phyloP scores from a whole-genome alignment of 2,329 filamentous ascomycete species.

The Talaromyces sp. region DNA sequence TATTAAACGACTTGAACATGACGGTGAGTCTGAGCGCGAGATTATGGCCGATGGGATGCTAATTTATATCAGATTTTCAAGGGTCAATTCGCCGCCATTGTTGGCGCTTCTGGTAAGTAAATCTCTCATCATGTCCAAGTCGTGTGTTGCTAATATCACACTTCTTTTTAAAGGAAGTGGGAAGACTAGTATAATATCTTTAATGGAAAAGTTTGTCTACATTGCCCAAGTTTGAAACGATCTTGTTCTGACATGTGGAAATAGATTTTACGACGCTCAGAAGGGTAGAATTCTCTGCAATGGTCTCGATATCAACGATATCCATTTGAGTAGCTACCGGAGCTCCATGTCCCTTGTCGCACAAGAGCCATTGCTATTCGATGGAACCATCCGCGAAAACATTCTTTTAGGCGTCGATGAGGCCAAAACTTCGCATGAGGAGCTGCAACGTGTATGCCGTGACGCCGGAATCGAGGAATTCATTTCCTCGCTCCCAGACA shows the following conservation, averaged over 20 bases:
- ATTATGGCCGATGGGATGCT: neutral
- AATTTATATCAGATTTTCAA: constrained; percentile 19
- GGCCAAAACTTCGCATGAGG: constrained; percentile 59
- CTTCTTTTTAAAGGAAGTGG: constrained; percentile 34
- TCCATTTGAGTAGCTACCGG: constrained; percentile 77
- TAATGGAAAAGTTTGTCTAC: constrained; percentile 15
- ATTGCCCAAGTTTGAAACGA: neutral
- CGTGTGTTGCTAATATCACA: neutral
- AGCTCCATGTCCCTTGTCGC: constrained; percentile 52
- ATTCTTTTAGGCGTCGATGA: constrained; percentile 52
- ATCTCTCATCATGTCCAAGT: neutral
- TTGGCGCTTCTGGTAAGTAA: constrained; percentile 31
- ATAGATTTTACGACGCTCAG: constrained; percentile 63
- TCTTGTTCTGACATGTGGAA: neutral
- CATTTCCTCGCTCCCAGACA: constrained; percentile 48
- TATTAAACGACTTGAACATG: constrained; percentile 23
- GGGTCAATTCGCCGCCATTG: constrained; percentile 74
- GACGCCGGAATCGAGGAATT: constrained; percentile 52
- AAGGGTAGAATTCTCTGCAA: constrained; percentile 70
- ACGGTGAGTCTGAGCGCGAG: constrained; percentile 31
- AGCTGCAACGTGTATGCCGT: constrained; percentile 44
- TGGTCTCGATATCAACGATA: constrained; percentile 64
- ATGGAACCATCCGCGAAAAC: constrained; percentile 44
- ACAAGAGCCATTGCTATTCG: constrained; percentile 43
- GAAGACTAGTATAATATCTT: constrained; percentile 38